Evolutionary conservation across 139 green algal genomes (phyloP).

Genomic region (Chlorella sp.): DNA sequence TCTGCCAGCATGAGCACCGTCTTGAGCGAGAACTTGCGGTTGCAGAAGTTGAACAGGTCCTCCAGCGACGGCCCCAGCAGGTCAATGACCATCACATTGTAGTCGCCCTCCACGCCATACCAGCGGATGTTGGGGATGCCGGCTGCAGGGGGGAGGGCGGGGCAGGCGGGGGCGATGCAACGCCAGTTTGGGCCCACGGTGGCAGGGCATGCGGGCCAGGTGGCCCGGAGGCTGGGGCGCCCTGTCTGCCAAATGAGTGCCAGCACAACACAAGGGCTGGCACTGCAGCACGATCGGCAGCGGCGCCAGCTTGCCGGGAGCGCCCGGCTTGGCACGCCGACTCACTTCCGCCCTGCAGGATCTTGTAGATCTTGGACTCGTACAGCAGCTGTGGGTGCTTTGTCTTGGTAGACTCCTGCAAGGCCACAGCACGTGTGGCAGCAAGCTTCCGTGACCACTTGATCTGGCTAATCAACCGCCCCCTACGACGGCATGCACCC

Average conservation of each 20-base stretch:
- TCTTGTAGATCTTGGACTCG: slow-evolving; percentile 97
- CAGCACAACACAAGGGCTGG: not conserved
- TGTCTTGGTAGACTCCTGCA: slow-evolving; percentile 88
- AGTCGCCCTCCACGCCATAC: slow-evolving; percentile 99
- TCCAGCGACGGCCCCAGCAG: slow-evolving; percentile 96
- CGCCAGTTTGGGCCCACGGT: no score
- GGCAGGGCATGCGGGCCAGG: no score
- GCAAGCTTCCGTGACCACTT: not conserved
- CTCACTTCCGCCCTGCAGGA: slow-evolving; percentile 91
- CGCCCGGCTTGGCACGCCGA: not conserved
- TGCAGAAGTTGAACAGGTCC: slow-evolving; percentile 99
- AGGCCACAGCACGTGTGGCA: not conserved
- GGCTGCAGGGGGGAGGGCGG: slow-evolving; percentile 63
- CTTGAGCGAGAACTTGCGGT: slow-evolving; percentile 97
- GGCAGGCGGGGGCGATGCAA: no score
- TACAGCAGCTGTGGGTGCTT: slow-evolving; percentile 95
- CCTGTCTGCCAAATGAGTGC: not conserved
- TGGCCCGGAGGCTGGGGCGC: not conserved
- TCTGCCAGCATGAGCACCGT: slow-evolving; percentile 99
- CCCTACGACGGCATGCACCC: not conserved
- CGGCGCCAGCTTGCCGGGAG: not conserved
- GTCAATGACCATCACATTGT: slow-evolving; percentile 99
- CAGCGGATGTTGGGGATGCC: slow-evolving; percentile 98
- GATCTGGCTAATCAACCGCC: no score
- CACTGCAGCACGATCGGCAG: not conserved